These are phyloP conservation scores for Boletus calvinii DNA, from an alignment of 1,284 basidiomycete species.

Conservation along the genomic window DNA sequence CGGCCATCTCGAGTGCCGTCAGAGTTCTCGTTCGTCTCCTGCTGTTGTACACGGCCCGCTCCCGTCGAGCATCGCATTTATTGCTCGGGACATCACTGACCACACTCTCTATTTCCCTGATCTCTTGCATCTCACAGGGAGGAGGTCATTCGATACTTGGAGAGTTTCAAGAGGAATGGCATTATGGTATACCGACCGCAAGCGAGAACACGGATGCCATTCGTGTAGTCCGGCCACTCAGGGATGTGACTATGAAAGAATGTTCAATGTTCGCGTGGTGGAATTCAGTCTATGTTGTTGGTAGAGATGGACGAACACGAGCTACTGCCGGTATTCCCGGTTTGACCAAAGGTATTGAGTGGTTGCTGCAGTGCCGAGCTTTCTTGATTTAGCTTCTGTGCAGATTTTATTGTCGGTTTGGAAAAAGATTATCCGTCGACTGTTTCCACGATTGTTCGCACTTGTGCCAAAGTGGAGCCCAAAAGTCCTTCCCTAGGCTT, in stretches of 20 bases:
- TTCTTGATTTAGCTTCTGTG: constrained; percentile 1
- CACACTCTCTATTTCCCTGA: constrained; percentile 73
- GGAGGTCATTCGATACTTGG: constrained; percentile 74
- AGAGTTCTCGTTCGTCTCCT: constrained; percentile 67
- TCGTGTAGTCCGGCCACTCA: constrained; percentile 68
- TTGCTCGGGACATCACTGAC: constrained; percentile 83
- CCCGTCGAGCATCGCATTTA: constrained; percentile 67
- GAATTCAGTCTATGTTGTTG: constrained; percentile 53
- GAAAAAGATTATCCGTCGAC: constrained; percentile 87
- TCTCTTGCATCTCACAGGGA: constrained; percentile 77
- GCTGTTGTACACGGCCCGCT: constrained; percentile 63
- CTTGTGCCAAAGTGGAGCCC: constrained; percentile 79
- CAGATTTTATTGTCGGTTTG: constrained; percentile 81
- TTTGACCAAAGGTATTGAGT: constrained; percentile 65
- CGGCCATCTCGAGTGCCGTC: constrained; percentile 65
- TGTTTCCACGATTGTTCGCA: constrained; percentile 83
- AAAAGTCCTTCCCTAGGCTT: constrained; percentile 50
- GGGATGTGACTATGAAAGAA: constrained; percentile 81
- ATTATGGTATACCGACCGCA: constrained; percentile 17
- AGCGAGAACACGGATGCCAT: constrained; percentile 28
- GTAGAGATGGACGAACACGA: constrained; percentile 48
- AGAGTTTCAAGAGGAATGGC: constrained; percentile 70
- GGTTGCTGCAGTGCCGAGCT: neutral
- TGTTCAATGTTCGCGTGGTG: constrained; percentile 78
- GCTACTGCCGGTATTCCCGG: constrained; percentile 63